phyloP scores from a whole-genome alignment of 2,329 filamentous ascomycete genomes.

The Colletotrichum zoysiae region DNA sequence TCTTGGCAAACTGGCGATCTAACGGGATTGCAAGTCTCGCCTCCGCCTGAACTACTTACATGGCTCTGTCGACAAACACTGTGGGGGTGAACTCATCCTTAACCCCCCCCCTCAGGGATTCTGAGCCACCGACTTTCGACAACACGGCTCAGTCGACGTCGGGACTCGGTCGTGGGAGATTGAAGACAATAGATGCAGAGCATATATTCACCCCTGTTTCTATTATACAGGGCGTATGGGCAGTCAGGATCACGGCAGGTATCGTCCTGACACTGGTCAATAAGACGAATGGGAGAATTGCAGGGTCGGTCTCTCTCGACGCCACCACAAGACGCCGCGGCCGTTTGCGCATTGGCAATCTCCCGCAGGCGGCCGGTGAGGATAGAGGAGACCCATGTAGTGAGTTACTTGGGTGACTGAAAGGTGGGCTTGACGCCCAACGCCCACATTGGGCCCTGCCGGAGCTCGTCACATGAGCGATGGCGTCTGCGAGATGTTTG shows the following conservation, averaged over 20 bases:
- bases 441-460: constrained; percentile 7
- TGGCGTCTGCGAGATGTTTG: constrained; percentile 28
- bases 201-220: background rate
- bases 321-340: background rate
- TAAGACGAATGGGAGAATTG: background rate
- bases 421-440: constrained; percentile 13
- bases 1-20: background rate
- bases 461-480: constrained; percentile 37
- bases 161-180: background rate
- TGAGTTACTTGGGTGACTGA: background rate
- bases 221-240: too few relatives aligned
- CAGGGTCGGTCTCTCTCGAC: too few relatives aligned
- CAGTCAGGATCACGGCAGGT: too few relatives aligned
- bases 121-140: background rate
- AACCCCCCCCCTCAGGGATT: background rate
- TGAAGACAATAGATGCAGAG: background rate
- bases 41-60: background rate
- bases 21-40: background rate
- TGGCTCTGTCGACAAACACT: background rate
- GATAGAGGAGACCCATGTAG: background rate
- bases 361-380: background rate
- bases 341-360: background rate
- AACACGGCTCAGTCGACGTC: background rate
- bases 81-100: background rate
- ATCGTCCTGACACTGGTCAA: background rate